phyloP scores from a whole-genome alignment of 2,329 filamentous ascomycete species.

The Fusarium staphyleae region DNA sequence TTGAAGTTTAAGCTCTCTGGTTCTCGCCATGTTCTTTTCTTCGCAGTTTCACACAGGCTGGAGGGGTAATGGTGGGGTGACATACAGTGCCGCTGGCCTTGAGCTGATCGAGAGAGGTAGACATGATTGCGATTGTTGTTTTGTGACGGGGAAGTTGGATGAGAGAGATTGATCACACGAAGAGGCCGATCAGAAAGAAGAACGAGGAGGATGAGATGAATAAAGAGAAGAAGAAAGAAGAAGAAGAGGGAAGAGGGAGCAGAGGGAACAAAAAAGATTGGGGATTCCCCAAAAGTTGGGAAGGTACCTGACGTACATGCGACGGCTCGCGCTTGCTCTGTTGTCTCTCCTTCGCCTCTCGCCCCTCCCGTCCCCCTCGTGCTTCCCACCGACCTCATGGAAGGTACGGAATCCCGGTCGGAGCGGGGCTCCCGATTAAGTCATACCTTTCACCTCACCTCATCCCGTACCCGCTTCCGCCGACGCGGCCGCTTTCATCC shows the following conservation, averaged over 20 bases:
- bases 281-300: constrained; percentile 32
- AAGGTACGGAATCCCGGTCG: constrained; percentile 22
- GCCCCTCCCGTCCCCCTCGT: constrained; percentile 27
- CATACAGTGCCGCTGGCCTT: constrained; percentile 96
- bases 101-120: constrained; percentile 92
- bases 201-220: constrained; percentile 23
- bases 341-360: constrained; percentile 26
- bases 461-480: constrained; percentile 15
- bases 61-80: constrained; percentile 51
- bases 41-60: constrained; percentile 32
- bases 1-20: constrained; percentile 8
- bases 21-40: constrained; percentile 8
- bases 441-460: constrained; percentile 32
- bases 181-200: constrained; percentile 5
- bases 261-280: constrained; percentile 30
- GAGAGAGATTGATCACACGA: constrained; percentile 14
- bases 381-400: background rate
- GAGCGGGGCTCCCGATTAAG: constrained; percentile 32
- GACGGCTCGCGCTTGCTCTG: constrained; percentile 28
- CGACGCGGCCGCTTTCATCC: constrained; percentile 5
- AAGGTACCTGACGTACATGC: constrained; percentile 36
- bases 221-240: constrained; percentile 10
- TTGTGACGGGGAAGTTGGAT: constrained; percentile 23
- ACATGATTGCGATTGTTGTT: constrained; percentile 61
- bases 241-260: constrained; percentile 16